Evolutionary conservation across 805 yeast genomes (phyloP), one percentile per base, ranked within the genome.

Genomic region (Metschnikowia rubicola): DNA sequence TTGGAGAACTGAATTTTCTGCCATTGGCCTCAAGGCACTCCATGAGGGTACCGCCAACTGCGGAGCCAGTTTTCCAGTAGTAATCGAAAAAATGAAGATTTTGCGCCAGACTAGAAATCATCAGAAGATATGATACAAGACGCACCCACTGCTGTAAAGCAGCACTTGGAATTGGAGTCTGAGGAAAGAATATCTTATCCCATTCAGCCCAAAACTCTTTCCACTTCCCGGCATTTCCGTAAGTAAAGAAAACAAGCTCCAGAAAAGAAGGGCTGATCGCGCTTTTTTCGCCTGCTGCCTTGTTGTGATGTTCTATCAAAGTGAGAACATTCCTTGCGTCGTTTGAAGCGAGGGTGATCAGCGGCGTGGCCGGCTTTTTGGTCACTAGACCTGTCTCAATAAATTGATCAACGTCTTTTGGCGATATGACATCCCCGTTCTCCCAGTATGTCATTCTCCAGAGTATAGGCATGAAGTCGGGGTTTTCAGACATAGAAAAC

Each of bases 161-260:
- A 10, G 30, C 48, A 3, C 35, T 43, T 11, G 53, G 41, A n/a
- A 36, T 40, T 8, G 37, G 39, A 4, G 39, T 28, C 9, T 35
- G 11, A 3, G 44, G 47, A 31, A 55, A 52, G 17, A 37, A 42
- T 21, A 45, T 37, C 12, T 15, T n/a, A 13, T 70, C 62, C 76
- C 76, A 72, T 39, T 65, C 59, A 9, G 48, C 45, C 77, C 77
- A 72, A 56, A 72, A 72, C 38, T 55, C 44, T 3, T 46, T 46
- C 75, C 75, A 72, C 30, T 66, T 58, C 10, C 65, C 64, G 10
- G 71, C 63, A 43, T 69, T 70, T 3, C 76, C 77, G 45, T 66
- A 68, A 1, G 68, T 61, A 41, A 62, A 63, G 35, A 72, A 60
- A 7, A 64, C 52, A n/a, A 67, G 56, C 45, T 72, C 76, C 32